These are phyloP conservation scores for Alternaria novae-zelandiae DNA, from an alignment of 2,329 filamentous ascomycete species.

Conservation along the genomic window DNA sequence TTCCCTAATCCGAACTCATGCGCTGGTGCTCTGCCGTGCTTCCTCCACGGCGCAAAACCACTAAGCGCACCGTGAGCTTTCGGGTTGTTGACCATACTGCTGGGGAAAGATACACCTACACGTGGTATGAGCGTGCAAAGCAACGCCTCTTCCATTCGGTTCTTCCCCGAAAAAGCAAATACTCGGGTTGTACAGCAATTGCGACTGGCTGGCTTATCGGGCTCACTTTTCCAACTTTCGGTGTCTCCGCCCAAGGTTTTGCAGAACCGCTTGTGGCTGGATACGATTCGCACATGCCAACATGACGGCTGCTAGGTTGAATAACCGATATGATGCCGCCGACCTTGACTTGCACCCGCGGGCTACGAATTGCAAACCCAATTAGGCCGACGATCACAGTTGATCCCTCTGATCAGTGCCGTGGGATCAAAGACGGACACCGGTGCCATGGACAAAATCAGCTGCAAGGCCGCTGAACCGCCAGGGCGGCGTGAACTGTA, in stretches of 20 bases:
- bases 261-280: constrained; percentile 10
- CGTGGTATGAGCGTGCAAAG: constrained; percentile 33
- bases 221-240: constrained; percentile 8
- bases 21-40: constrained; percentile 8
- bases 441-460: not conserved
- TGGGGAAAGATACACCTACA: constrained; percentile 29
- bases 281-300: constrained; percentile 1
- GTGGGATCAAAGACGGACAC: not conserved
- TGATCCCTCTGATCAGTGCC: not conserved
- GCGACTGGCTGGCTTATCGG: constrained; percentile 18
- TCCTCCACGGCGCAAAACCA: not conserved
- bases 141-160: constrained; percentile 1
- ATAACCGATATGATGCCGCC: constrained; percentile 10
- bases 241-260: constrained; percentile 9
- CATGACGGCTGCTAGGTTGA: constrained; percentile 6
- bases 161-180: constrained; percentile 20
- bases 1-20: constrained; percentile 17
- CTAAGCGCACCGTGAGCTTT: constrained; percentile 7
- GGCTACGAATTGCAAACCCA: not conserved
- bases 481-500: not conserved
- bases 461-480: constrained; percentile 8
- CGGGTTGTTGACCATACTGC: constrained; percentile 13
- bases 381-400: constrained; percentile 1
- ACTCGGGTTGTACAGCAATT: constrained; percentile 5
- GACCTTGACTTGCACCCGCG: not conserved